These are phyloP conservation scores for Plasmopara halstedii DNA, from an alignment of 352 stramenopile species.

Conservation along the genomic window DNA sequence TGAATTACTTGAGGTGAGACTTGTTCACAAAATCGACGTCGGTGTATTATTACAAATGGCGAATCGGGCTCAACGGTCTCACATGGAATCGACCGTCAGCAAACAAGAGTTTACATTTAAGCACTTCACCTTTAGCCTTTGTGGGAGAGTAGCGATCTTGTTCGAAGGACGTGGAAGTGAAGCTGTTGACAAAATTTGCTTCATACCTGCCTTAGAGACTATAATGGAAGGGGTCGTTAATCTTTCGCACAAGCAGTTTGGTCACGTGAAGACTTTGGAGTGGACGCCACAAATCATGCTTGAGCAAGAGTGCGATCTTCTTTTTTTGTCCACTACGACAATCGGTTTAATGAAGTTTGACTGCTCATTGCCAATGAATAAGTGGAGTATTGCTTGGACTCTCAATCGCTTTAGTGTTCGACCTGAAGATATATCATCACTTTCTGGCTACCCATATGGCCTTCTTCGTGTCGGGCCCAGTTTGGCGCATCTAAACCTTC, in stretches of 20 bases:
- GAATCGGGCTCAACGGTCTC: slow-evolving; percentile 9
- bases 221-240: slow-evolving; percentile 46
- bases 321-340: slow-evolving; percentile 60
- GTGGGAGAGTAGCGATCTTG: slow-evolving; percentile 47
- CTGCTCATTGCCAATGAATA: slow-evolving; percentile 22
- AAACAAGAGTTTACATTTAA: slow-evolving; percentile 40
- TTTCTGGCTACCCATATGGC: slow-evolving; percentile 44
- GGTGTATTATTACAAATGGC: slow-evolving; percentile 22
- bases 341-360: slow-evolving; percentile 58
- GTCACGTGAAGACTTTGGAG: slow-evolving; percentile 45
- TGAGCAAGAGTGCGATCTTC: slow-evolving; percentile 42
- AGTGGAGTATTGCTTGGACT: slow-evolving; percentile 55
- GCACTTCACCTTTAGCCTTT: slow-evolving; percentile 42
- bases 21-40: slow-evolving; percentile 35
- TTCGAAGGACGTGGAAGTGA: slow-evolving; percentile 26
- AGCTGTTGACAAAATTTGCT: slow-evolving; percentile 34
- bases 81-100: slow-evolving; percentile 33
- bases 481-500: slow-evolving; percentile 49
- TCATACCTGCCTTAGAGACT: slow-evolving; percentile 42
- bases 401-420: slow-evolving; percentile 52
- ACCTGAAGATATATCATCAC: slow-evolving; percentile 40
- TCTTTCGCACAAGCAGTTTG: slow-evolving; percentile 53
- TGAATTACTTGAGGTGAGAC: slow-evolving; percentile 32
- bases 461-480: slow-evolving; percentile 42
- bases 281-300: slow-evolving; percentile 52